These are phyloP conservation scores for Metschnikowia cerradonensis DNA, from an alignment of 805 yeast species.

Conservation along the genomic window DNA sequence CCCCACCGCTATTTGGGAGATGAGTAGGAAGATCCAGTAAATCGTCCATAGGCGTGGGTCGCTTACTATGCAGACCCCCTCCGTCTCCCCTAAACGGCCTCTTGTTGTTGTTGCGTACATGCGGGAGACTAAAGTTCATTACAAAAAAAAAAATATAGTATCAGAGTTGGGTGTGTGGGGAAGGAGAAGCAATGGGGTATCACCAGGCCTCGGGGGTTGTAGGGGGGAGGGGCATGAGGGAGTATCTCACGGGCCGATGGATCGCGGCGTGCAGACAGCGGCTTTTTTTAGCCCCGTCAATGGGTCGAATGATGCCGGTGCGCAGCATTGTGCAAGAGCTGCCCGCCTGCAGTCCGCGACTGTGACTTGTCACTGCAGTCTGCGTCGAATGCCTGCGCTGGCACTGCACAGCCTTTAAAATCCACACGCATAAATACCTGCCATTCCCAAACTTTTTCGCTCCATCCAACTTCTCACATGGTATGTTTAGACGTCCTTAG, in stretches of 20 bases:
- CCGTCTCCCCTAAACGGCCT: neutral
- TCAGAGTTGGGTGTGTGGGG: neutral
- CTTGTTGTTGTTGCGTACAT: neutral
- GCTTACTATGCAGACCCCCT: neutral
- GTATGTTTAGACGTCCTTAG: neutral
- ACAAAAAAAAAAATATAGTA: neutral
- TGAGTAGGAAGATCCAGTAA: slow-evolving; percentile 37
- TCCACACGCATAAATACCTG: slow-evolving; percentile 2
- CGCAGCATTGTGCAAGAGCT: neutral
- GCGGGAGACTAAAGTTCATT: slow-evolving; percentile 3
- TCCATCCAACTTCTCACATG: neutral
- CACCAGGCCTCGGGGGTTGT: neutral
- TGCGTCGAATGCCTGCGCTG: slow-evolving; percentile 1
- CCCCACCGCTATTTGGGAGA: slow-evolving; percentile 26
- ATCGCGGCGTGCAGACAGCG: neutral
- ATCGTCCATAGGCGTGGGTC: slow-evolving; percentile 3
- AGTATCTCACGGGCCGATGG: neutral
- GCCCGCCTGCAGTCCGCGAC: neutral
- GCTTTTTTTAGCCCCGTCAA: neutral
- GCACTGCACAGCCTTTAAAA: slow-evolving; percentile 1
- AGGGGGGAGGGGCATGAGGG: neutral
- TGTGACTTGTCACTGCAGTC: neutral
- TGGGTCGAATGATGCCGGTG: neutral
- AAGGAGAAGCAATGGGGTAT: neutral
- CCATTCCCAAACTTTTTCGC: neutral